A percentile compares a stretch with the other conserved stretches of the same genome.
Evolutionary conservation across 495 filamentous ascomycete genomes (phyloP).

Genomic region (Cryomyces minteri): DNA sequence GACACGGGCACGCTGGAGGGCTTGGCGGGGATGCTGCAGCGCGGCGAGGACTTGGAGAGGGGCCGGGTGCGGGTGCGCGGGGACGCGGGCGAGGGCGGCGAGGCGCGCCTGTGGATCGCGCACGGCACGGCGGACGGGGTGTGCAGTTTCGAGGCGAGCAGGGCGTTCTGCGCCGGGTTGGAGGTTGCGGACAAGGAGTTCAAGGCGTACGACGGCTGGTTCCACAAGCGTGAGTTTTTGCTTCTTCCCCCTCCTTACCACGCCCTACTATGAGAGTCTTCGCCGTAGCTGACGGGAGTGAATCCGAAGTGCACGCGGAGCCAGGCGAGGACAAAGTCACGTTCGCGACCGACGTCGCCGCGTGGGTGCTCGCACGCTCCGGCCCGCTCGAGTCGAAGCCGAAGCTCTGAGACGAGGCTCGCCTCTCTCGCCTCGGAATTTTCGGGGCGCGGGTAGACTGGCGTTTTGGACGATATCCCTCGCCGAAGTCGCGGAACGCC

Average conservation of each 20-base stretch:
- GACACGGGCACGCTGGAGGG: constrained; percentile 65
- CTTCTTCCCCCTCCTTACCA: background rate
- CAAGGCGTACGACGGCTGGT: constrained; percentile 57
- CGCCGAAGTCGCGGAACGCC: no score
- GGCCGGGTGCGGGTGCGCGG: constrained; percentile 24
- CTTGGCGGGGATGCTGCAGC: constrained; percentile 54
- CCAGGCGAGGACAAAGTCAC: no score
- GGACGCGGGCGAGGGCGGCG: constrained; percentile 15
- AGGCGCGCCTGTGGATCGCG: constrained; percentile 34
- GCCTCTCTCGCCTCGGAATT: no score
- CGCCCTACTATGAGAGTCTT: background rate
- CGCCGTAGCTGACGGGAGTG: background rate
- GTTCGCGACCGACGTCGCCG: no score
- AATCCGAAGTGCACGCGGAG: constrained; percentile 37
- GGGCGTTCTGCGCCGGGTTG: constrained; percentile 35
- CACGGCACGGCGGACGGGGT: constrained; percentile 54
- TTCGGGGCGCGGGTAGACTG: no score
- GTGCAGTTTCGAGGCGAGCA: constrained; percentile 40
- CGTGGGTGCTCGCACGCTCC: no score
- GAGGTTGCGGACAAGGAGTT: constrained; percentile 46
- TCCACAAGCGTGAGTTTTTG: constrained; percentile 37
- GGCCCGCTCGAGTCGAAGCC: no score
- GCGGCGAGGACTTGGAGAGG: constrained; percentile 30
- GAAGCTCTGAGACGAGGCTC: no score
- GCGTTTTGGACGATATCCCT: no score